Evolutionary conservation across 208 protist genomes (phyloP).

Genomic region (Leishmania turanica): DNA sequence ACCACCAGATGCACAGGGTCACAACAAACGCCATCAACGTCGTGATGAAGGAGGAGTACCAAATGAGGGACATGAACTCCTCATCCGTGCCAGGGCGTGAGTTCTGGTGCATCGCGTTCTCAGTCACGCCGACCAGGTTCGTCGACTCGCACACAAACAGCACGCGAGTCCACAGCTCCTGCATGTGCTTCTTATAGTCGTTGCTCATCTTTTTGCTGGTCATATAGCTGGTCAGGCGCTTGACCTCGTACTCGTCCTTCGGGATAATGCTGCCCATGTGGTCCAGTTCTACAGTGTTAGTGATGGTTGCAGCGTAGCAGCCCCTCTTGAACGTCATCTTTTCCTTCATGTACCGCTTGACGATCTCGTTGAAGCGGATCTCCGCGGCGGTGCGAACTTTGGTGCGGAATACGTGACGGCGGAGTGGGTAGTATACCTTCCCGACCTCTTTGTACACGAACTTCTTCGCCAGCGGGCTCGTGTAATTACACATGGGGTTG

Average conservation of each 20-base stretch:
- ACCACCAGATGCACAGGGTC: constrained; percentile 80
- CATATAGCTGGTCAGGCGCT: constrained; percentile 89
- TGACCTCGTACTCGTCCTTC: constrained; percentile 92
- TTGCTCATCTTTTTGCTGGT: constrained; percentile 92
- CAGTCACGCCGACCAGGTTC: constrained; percentile 76
- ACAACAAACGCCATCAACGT: constrained; percentile 73
- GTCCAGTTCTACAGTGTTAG: constrained; percentile 88
- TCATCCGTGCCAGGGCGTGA: constrained; percentile 87
- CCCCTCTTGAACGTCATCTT: constrained; percentile 87
- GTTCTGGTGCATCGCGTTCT: constrained; percentile 80
- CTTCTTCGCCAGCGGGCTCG: constrained; percentile 87
- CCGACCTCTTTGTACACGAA: constrained; percentile 89
- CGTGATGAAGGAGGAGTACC: constrained; percentile 71
- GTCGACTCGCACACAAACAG: constrained; percentile 86
- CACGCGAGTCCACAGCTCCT: constrained; percentile 84
- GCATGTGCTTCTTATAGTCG: constrained; percentile 91
- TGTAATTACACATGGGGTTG: constrained; percentile 90
- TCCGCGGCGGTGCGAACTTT: constrained; percentile 89
- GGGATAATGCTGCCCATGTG: constrained; percentile 92
- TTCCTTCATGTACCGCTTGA: constrained; percentile 89
- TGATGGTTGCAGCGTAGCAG: constrained; percentile 85
- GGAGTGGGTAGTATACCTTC: constrained; percentile 88
- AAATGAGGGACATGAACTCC: constrained; percentile 90
- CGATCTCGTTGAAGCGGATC: constrained; percentile 86
- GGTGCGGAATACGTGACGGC: constrained; percentile 83